A percentile compares a stretch with the other conserved stretches of the same genome.
Evolutionary conservation across 148 eudicot species (phyloP).

Genomic region (Rhododendron ferrugineum): DNA sequence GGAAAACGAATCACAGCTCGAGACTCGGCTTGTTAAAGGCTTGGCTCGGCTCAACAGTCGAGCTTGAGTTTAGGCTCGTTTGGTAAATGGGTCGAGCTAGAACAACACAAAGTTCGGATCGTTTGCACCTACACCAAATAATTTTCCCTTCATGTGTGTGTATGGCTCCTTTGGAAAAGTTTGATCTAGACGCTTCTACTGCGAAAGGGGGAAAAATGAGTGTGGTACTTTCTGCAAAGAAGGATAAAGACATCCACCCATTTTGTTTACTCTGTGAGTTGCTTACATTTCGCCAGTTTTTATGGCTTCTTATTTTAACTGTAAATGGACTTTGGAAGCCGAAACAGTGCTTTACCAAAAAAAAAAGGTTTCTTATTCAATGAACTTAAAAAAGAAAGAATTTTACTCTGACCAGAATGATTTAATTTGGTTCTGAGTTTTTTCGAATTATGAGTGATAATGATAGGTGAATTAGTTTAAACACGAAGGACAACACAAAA

Average conservation of each 20-base stretch:
- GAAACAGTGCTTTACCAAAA: neutral
- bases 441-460: neutral
- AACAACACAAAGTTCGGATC: too few species aligned
- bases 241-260: neutral
- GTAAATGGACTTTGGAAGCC: too few species aligned
- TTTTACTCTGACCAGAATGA: neutral
- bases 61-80: neutral
- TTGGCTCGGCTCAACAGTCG: neutral
- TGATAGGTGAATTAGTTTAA: neutral
- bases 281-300: neutral
- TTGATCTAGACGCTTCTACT: slow-evolving; percentile 6
- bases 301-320: neutral
- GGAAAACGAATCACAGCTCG: neutral
- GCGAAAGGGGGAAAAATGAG: neutral
- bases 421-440: neutral
- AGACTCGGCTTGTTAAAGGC: neutral
- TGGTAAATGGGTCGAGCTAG: too few species aligned
- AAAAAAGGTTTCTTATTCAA: neutral
- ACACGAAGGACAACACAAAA: neutral
- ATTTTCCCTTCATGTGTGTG: neutral
- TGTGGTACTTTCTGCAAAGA: slow-evolving; percentile 6
- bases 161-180: slow-evolving; percentile 3
- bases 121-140: too few species aligned
- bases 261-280: neutral
- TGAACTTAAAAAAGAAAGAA: neutral